A percentile compares a stretch with the other conserved stretches of the same genome.
phyloP scores from a whole-genome alignment of 1,284 basidiomycete species.

The Coniophora puteana region DNA sequence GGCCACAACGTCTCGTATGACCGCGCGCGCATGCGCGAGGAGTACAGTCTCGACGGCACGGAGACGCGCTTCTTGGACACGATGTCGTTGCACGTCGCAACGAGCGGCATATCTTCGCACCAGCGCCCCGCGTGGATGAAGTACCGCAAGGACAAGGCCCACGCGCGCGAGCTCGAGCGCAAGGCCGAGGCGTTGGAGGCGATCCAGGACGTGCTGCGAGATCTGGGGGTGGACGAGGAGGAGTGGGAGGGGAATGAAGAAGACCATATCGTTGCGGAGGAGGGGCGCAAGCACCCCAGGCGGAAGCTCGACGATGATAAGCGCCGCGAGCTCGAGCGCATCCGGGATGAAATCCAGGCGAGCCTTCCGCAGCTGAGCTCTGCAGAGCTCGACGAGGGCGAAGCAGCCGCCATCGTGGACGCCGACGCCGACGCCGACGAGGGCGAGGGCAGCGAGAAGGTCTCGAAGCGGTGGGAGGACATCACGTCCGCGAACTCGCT shows the following conservation, averaged over 20 bases:
- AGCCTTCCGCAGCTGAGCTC: conserved; percentile 35
- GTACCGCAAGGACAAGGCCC: conserved; percentile 70
- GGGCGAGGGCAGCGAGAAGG: conserved; percentile 35
- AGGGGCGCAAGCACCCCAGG: too few relatives aligned
- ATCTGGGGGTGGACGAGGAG: conserved; percentile 44
- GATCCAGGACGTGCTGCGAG: conserved; percentile 44
- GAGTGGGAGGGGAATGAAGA: too few relatives aligned
- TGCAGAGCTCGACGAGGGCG: too few relatives aligned
- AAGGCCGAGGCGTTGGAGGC: conserved; percentile 59
- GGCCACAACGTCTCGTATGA: conserved; percentile 98
- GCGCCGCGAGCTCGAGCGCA: conserved; percentile 37
- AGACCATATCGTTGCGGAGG: conserved; percentile 1
- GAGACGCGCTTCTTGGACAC: conserved; percentile 90
- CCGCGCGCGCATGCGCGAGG: conserved; percentile 79
- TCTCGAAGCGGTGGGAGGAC: conserved; percentile 82
- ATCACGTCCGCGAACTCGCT: conserved; percentile 91
- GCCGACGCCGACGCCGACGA: conserved; percentile 36
- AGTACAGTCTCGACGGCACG: conserved; percentile 74
- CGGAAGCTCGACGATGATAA: conserved; percentile 34
- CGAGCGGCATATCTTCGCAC: conserved; percentile 92
- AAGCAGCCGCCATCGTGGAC: too few relatives aligned
- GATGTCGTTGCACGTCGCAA: conserved; percentile 92
- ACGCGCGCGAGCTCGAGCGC: conserved; percentile 44
- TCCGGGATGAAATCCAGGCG: conserved; percentile 45
- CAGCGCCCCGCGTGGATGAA: conserved; percentile 93